Base-by-base conservation (phyloP, 331 rosid species). In the Acacia concinna region DNA sequence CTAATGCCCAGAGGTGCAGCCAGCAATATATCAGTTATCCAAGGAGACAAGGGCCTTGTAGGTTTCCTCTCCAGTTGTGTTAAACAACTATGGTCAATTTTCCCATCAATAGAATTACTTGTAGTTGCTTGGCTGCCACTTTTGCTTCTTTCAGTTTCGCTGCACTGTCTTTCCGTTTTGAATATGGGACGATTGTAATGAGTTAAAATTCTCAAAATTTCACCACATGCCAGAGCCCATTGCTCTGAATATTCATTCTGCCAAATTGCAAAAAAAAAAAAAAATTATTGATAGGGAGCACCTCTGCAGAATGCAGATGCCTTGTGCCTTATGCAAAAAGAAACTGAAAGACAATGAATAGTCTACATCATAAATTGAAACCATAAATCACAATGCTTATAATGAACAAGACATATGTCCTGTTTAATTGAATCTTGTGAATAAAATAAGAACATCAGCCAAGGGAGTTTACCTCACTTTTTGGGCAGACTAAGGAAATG, bases 171-270 rank as follows among this genome's bases (percentile, higher is more conserved):
- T 69, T 91, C 97, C 63, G 31, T 85, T 86, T 93, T 96, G 89
- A 86, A 93, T 78, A 93, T 86, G 49, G 99, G 99, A 67, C 99
- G 97, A 81, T 96, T 96, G 79, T 96, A 96, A 89, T 96, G 99
- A 81, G 99, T 96, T 81, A 96, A 84, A 77, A 96, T 92, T 65
- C 99, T 88, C 86, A 96, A 90, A 70, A 96, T 90, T 87, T 96
- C 99, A 78, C 97, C 98, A 80, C 97, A 91, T 78, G 99, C 99
- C 84, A 96, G 75, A 34, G 99, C 98, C 99, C 99, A 96, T 79
- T 96, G 94, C 85, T 96, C 99, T 23, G 99, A 96, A 73, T 96
- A 96, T 81, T 93, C 99, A 69, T 88, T 89, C 99, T 91, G 87
- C 28, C 44, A 71, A 57, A 81, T 46, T 4, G 23, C 54, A 43